Evolutionary conservation across 306 rosid genomes (phyloP).

Genomic region (Oxytropis ochrocephala): DNA sequence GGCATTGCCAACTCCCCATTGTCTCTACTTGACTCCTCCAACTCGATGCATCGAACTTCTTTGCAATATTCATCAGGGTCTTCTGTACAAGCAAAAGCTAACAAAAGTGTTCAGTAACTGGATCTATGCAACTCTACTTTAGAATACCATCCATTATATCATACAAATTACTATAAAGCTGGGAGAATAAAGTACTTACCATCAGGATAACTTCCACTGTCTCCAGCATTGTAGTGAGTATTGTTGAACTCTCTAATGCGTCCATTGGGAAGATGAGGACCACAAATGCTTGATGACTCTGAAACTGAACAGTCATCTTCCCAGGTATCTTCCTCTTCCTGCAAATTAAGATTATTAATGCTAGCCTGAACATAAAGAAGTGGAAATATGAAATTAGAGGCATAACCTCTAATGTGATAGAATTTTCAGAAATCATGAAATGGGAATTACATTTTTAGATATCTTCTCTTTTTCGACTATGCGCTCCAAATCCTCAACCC

Average conservation of each 20-base stretch:
- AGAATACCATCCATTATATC: conserved; percentile 17
- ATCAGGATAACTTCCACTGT: conserved; percentile 35
- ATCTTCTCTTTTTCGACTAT: conserved; percentile 57
- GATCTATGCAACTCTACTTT: background rate
- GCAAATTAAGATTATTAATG: conserved; percentile 33
- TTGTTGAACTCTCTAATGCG: conserved; percentile 48
- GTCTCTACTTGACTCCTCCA: conserved; percentile 52
- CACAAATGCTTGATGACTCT: conserved; percentile 57
- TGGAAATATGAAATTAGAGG: conserved; percentile 13
- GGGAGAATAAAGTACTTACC: conserved; percentile 34
- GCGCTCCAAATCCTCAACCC: conserved; percentile 70
- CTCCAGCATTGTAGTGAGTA: conserved; percentile 53
- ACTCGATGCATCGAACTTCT: conserved; percentile 82
- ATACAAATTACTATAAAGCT: conserved; percentile 8
- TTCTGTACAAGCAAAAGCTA: conserved; percentile 30
- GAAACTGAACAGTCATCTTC: conserved; percentile 78
- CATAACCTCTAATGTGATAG: background rate
- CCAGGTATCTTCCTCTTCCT: conserved; percentile 41
- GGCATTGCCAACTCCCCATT: conserved; percentile 29
- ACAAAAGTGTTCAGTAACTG: background rate
- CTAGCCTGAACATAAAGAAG: conserved; percentile 29
- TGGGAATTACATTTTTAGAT: conserved; percentile 49
- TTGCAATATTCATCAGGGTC: conserved; percentile 68
- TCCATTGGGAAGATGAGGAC: conserved; percentile 28
- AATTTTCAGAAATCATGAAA: conserved; percentile 6